Evolutionary conservation across 352 stramenopile genomes (phyloP).

Genomic region (Phytophthora cryptogea): DNA sequence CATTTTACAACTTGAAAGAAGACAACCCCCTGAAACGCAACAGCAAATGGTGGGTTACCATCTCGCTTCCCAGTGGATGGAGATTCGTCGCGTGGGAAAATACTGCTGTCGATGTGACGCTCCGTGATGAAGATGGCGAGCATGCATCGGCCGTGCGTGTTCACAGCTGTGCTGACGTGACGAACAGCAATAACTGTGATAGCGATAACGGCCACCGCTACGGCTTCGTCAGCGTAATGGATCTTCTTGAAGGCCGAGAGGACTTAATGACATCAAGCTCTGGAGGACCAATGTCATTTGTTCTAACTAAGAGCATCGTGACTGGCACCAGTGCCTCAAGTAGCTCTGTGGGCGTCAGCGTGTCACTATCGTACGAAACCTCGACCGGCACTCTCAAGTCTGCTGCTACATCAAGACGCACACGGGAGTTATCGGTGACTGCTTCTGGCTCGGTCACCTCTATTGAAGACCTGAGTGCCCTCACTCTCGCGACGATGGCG

Average conservation of each 20-base stretch:
- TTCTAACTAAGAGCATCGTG: conserved; percentile 63
- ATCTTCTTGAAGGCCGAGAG: conserved; percentile 55
- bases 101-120: conserved; percentile 54
- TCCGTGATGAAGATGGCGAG: conserved; percentile 36
- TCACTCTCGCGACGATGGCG: conserved; percentile 69
- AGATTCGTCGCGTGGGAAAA: conserved; percentile 72
- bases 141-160: conserved; percentile 32
- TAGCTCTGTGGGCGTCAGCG: conserved; percentile 45
- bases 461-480: conserved; percentile 38
- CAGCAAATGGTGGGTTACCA: conserved; percentile 77
- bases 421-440: conserved; percentile 50
- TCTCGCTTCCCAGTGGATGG: conserved; percentile 65
- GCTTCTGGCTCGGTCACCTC: conserved; percentile 33
- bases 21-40: conserved; percentile 49
- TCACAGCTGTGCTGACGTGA: conserved; percentile 58
- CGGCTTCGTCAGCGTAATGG: conserved; percentile 70
- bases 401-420: conserved; percentile 38
- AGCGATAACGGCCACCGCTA: conserved; percentile 41
- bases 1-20: conserved; percentile 69
- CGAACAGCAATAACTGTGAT: conserved; percentile 48
- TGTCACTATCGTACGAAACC: conserved; percentile 65
- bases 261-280: conserved; percentile 54
- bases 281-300: conserved; percentile 58
- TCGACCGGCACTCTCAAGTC: conserved; percentile 39
- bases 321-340: conserved; percentile 43